Evolutionary conservation across 768 basidiomycete species (phyloP).

Genomic region (Inosperma sp.): DNA sequence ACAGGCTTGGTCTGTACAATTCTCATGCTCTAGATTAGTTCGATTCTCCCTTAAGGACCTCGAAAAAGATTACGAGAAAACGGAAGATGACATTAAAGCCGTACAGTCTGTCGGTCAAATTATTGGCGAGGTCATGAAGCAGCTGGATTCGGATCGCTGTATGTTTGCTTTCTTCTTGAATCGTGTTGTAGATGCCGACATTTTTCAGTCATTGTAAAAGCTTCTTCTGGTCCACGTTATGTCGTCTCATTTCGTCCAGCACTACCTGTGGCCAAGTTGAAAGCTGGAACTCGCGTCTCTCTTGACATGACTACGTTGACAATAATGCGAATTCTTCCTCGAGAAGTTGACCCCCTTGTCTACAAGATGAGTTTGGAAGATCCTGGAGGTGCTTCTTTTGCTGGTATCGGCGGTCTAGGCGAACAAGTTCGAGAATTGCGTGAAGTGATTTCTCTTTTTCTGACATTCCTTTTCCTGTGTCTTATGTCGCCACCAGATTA

Average conservation of each 20-base stretch:
- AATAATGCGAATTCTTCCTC: slow-evolving; percentile 96
- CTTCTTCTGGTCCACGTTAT: slow-evolving; percentile 96
- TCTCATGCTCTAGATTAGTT: too few relatives aligned
- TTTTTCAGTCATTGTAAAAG: slow-evolving; percentile 91
- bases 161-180: slow-evolving; percentile 28
- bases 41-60: slow-evolving; percentile 87
- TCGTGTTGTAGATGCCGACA: slow-evolving; percentile 1
- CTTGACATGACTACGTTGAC: slow-evolving; percentile 99
- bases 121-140: slow-evolving; percentile 98
- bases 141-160: slow-evolving; percentile 97
- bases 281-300: slow-evolving; percentile 90
- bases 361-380: slow-evolving; percentile 99
- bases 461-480: slow-evolving; percentile 2
- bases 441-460: slow-evolving; percentile 54
- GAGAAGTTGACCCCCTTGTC: slow-evolving; percentile 96
- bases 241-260: slow-evolving; percentile 96
- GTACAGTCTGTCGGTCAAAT: slow-evolving; percentile 99
- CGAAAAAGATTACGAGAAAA: slow-evolving; percentile 87
- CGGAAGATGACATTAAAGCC: slow-evolving; percentile 98
- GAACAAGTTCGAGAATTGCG: slow-evolving; percentile 97
- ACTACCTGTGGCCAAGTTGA: slow-evolving; percentile 87
- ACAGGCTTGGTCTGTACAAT: too few relatives aligned
- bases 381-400: slow-evolving; percentile 91
- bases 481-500: slow-evolving; percentile 53
- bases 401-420: slow-evolving; percentile 91